Conservation (phyloP, 1,284 basidiomycete species). For the Ceratobasidium theobromae region DNA sequence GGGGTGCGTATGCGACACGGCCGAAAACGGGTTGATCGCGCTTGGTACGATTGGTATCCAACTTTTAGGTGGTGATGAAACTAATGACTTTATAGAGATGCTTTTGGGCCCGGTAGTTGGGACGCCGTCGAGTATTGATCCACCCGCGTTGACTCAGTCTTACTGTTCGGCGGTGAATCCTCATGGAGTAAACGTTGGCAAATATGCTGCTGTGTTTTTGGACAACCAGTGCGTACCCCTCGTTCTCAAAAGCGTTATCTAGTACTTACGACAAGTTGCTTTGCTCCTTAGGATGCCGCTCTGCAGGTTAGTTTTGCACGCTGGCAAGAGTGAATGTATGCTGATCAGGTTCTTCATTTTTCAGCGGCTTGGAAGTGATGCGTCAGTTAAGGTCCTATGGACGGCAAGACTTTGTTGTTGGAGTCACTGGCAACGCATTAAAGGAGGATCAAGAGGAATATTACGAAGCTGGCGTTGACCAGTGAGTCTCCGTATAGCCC, state of each 20-base stretch:
- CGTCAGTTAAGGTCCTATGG: constrained; percentile 65
- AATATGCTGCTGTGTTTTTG: constrained; percentile 74
- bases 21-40: constrained; percentile 86
- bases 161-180: background rate
- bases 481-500: constrained; percentile 61
- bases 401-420: constrained; percentile 66
- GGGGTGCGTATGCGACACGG: constrained; percentile 74
- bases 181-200: background rate
- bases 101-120: constrained; percentile 51
- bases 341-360: background rate
- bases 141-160: constrained; percentile 6
- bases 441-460: constrained; percentile 73
- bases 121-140: constrained; percentile 40
- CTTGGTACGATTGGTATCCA: constrained; percentile 44
- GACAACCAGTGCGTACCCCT: constrained; percentile 62
- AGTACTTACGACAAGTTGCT: background rate
- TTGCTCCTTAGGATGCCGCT: constrained; percentile 7
- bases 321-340: background rate
- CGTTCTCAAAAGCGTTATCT: too few species aligned
- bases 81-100: constrained; percentile 55
- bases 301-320: background rate
- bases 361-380: constrained; percentile 66
- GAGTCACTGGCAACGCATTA: constrained; percentile 59
- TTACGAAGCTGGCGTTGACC: constrained; percentile 72
- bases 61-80: background rate